Conservation (phyloP, 2,329 filamentous ascomycete genomes). For the Fusarium staphyleae region DNA sequence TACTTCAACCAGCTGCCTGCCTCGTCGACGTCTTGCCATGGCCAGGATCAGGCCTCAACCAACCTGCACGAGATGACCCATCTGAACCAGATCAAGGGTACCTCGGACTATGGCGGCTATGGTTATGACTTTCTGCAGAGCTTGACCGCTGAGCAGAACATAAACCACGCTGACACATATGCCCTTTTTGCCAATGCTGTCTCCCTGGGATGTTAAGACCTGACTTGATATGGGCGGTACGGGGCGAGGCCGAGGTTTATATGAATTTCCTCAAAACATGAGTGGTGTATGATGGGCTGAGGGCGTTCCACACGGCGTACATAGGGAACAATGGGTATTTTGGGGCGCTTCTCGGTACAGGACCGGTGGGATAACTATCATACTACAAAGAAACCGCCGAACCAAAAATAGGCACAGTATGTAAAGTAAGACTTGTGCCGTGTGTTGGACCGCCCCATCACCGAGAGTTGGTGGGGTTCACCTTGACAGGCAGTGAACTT, state of each 20-base stretch:
- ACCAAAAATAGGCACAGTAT: too few species aligned
- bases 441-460: too few species aligned
- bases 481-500: too few species aligned
- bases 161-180: conserved; percentile 69
- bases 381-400: conserved; percentile 8
- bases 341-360: background rate
- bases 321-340: background rate
- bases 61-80: conserved; percentile 72
- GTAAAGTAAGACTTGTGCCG: too few species aligned
- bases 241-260: background rate
- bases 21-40: conserved; percentile 61
- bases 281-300: background rate
- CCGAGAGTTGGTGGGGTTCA: too few species aligned
- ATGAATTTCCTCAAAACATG: background rate
- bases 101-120: conserved; percentile 66
- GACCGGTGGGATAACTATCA: background rate
- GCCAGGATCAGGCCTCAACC: conserved; percentile 70
- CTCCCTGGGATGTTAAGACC: conserved; percentile 46
- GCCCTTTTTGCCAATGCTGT: conserved; percentile 38
- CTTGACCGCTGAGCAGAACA: conserved; percentile 57
- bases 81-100: conserved; percentile 63
- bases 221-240: background rate
- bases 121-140: conserved; percentile 57
- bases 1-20: conserved; percentile 64
- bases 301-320: background rate